Evolutionary conservation across 805 yeast species (phyloP).

Genomic region (Cyberlindnera mycetangii): DNA sequence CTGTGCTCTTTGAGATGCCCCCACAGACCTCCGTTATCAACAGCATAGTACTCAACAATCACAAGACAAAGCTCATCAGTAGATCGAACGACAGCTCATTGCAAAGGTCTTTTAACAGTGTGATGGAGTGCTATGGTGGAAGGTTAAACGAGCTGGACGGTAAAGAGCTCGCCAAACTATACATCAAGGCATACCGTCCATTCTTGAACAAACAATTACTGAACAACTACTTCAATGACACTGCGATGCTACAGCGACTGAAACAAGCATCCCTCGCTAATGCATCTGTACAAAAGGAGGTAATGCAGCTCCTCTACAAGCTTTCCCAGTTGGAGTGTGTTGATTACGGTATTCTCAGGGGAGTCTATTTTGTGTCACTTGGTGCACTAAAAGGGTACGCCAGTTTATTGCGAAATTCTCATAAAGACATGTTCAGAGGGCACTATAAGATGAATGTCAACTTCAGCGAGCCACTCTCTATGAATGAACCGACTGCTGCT

Average conservation of each 20-base stretch:
- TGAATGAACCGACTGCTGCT: conserved; percentile 3
- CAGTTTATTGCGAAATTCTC: conserved; percentile 9
- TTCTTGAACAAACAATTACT: conserved; percentile 19
- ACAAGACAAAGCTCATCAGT: conserved; percentile 10
- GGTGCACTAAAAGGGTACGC: conserved; percentile 14
- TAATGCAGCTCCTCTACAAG: conserved; percentile 5
- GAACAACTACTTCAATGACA: conserved; percentile 11
- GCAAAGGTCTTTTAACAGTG: conserved; percentile 18
- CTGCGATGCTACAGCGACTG: conserved; percentile 1
- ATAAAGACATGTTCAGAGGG: conserved; percentile 13
- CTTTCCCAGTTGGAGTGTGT: conserved; percentile 4
- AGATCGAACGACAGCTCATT: conserved; percentile 7
- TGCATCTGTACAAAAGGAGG: conserved; percentile 8
- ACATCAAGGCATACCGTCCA: conserved; percentile 20
- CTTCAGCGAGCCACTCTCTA: conserved; percentile 16
- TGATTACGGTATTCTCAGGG: conserved; percentile 25
- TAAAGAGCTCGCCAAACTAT: conserved; percentile 13
- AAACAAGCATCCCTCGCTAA: conserved; percentile 9
- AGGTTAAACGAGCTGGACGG: background rate
- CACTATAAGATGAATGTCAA: conserved; percentile 11
- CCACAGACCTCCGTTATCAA: conserved; percentile 23
- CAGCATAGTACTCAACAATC: conserved; percentile 16
- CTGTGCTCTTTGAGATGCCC: conserved; percentile 12
- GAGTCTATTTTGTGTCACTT: conserved; percentile 20
- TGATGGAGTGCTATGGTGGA: background rate